These are phyloP conservation scores for Solanum peruvianum DNA, from an alignment of 257 asterid genomes.

Conservation along the genomic window DNA sequence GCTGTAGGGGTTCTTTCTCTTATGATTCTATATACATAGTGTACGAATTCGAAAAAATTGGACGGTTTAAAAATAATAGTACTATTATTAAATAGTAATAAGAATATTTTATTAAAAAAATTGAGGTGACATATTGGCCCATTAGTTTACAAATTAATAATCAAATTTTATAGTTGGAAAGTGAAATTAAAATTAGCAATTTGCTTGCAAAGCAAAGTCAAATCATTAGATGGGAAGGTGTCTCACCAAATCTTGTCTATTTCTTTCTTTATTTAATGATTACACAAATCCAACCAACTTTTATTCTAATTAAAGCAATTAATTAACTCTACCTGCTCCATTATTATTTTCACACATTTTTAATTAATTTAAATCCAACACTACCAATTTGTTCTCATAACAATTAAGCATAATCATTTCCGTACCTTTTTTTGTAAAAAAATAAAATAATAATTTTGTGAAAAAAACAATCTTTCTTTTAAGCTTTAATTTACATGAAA, in stretches of 20 bases:
- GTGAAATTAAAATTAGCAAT: not conserved
- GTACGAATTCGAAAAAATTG: not conserved
- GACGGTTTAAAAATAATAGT: not conserved
- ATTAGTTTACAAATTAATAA: not conserved
- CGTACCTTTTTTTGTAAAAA: accelerated
- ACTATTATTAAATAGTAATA: not conserved
- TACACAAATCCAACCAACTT: not conserved
- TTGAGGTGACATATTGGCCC: not conserved
- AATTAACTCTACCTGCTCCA: not conserved
- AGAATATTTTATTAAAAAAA: not conserved
- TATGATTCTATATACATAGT: not conserved
- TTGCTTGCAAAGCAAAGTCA: not conserved
- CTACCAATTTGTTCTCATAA: not conserved
- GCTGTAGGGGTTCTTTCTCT: not conserved
- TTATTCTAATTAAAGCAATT: not conserved
- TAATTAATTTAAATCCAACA: not conserved
- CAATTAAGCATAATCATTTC: not conserved
- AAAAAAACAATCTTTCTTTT: not conserved
- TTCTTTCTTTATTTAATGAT: not conserved
- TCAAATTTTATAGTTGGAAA: not conserved
- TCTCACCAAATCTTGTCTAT: not conserved
- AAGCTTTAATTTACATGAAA: not conserved
- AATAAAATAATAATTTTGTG: not conserved
- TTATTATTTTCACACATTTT: not conserved
- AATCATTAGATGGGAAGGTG: not conserved